Conservation (phyloP, 352 stramenopile species). For the Phytophthora fragariaefolia region DNA sequence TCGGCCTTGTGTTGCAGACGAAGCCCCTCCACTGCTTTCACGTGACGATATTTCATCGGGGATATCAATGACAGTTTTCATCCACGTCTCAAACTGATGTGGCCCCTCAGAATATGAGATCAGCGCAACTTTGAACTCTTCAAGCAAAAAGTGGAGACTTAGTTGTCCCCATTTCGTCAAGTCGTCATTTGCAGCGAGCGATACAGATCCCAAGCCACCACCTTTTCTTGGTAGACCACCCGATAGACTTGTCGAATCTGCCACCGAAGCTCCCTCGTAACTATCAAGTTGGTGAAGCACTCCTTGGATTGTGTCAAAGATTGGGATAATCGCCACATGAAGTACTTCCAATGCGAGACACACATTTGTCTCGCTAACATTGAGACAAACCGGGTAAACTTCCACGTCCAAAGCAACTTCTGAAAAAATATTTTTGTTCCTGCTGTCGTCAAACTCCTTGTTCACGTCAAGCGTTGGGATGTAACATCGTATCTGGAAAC, state of each 20-base stretch:
- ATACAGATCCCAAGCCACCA: not conserved
- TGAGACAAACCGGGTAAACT: conserved; percentile 48
- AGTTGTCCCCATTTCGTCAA: conserved; percentile 22
- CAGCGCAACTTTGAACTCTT: conserved; percentile 60
- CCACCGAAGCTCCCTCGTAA: conserved; percentile 19
- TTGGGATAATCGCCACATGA: conserved; percentile 40
- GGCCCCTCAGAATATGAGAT: conserved; percentile 51
- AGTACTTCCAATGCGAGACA: conserved; percentile 47
- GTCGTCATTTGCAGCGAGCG: conserved; percentile 5
- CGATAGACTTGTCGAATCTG: conserved; percentile 22
- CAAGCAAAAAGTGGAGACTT: conserved; percentile 39
- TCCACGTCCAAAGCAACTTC: conserved; percentile 36
- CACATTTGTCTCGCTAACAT: conserved; percentile 53
- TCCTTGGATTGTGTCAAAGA: conserved; percentile 35
- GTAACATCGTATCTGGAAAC: conserved; percentile 41
- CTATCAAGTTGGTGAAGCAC: conserved; percentile 31
- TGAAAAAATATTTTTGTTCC: not conserved
- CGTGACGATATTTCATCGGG: conserved; percentile 44
- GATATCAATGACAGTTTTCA: conserved; percentile 52
- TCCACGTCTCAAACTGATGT: conserved; percentile 60
- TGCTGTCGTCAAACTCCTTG: not conserved
- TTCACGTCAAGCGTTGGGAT: conserved; percentile 15
- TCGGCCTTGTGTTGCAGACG: conserved; percentile 25
- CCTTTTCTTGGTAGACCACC: conserved; percentile 6
- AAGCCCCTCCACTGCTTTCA: conserved; percentile 40